A percentile compares a stretch with the other conserved stretches of the same genome.
Conservation (phyloP, 305 asterid genomes). For the Fraxinus albicans region DNA sequence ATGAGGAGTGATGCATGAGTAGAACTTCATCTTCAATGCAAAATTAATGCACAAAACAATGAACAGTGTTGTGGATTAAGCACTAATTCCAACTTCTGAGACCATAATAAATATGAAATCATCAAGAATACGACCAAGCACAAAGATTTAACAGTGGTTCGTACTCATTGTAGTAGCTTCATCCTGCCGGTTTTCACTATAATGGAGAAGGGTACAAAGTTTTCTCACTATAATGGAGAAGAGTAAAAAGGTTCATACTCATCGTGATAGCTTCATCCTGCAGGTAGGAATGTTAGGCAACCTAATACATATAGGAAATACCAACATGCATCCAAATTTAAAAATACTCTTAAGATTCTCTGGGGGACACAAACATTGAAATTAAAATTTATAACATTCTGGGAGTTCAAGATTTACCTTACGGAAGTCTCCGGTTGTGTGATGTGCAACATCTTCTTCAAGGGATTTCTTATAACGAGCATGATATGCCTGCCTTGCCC, state of each 20-base stretch:
- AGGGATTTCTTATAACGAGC: constrained; percentile 66
- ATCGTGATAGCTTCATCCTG: background rate
- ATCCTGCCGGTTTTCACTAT: background rate
- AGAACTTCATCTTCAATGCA: background rate
- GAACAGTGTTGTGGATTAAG: background rate
- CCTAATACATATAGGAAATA: background rate
- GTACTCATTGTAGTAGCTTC: background rate
- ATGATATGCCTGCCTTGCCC: constrained; percentile 72
- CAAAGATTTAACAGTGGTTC: background rate
- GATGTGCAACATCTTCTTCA: constrained; percentile 91
- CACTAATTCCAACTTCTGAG: background rate
- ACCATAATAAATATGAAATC: background rate
- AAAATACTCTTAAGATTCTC: background rate
- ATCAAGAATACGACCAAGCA: background rate
- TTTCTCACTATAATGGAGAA: background rate
- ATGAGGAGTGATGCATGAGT: background rate
- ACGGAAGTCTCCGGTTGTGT: constrained; percentile 70
- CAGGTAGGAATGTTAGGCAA: background rate
- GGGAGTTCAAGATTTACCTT: constrained; percentile 45
- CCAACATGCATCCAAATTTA: background rate
- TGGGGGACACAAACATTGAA: background rate
- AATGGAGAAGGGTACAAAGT: too few relatives aligned
- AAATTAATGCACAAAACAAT: background rate
- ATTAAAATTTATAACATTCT: background rate
- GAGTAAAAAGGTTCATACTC: background rate